Evolutionary conservation across 331 rosid genomes (phyloP).

Genomic region (Cydonia oblonga): DNA sequence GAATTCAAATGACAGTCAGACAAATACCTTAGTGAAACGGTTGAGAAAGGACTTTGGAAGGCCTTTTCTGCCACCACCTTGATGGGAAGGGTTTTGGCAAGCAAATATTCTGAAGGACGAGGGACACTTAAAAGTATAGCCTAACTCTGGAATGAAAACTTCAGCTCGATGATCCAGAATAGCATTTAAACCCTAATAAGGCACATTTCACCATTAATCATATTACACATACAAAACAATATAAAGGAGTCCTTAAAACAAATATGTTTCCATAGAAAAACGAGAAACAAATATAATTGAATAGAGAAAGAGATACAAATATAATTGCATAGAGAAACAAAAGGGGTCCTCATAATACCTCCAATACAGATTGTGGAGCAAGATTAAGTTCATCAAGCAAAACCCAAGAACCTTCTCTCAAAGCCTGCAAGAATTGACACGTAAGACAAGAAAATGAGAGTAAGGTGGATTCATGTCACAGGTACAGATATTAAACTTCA

Average conservation of each 20-base stretch:
- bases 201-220: background rate
- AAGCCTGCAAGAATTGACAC: conserved; percentile 39
- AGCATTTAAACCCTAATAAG: conserved; percentile 76
- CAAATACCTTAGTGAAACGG: conserved; percentile 77
- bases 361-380: conserved; percentile 93
- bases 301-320: background rate
- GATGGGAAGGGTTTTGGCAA: conserved; percentile 88
- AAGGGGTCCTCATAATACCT: conserved; percentile 23
- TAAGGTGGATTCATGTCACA: background rate
- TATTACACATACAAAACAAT: background rate
- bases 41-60: conserved; percentile 91
- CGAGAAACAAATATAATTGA: background rate
- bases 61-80: conserved; percentile 95
- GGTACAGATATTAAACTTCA: background rate
- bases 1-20: background rate
- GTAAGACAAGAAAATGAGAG: background rate
- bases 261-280: background rate
- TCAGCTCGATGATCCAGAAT: conserved; percentile 97
- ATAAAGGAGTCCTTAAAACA: too few species aligned
- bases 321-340: background rate
- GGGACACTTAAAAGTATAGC: conserved; percentile 71
- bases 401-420: conserved; percentile 94
- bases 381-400: conserved; percentile 96
- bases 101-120: conserved; percentile 84
- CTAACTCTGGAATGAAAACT: conserved; percentile 89